Evolutionary conservation across 2,329 filamentous ascomycete species (phyloP).

Genomic region (Venturiaceae sp.): DNA sequence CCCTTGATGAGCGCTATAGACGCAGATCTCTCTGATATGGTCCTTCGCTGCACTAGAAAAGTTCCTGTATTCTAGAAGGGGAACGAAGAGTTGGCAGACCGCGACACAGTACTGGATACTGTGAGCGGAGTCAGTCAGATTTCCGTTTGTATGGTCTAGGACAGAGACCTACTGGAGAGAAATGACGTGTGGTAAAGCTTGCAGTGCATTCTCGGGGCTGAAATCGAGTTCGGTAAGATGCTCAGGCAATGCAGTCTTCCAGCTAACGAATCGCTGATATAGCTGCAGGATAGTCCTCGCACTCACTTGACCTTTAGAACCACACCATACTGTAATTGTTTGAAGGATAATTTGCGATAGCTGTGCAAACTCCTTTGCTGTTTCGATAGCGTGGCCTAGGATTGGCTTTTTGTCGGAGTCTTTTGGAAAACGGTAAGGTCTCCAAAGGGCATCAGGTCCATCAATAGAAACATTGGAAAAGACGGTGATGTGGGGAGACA

Average conservation of each 20-base stretch:
- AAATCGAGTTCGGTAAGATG: not conserved
- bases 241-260: conserved; percentile 15
- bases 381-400: conserved; percentile 15
- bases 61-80: conserved; percentile 12
- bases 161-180: conserved; percentile 16
- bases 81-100: conserved; percentile 17
- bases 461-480: conserved; percentile 13
- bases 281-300: conserved; percentile 13
- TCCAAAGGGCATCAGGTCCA: conserved; percentile 13
- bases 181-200: conserved; percentile 17
- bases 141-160: too few species aligned
- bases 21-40: conserved; percentile 12
- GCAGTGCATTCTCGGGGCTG: not conserved
- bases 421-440: conserved; percentile 14
- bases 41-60: conserved; percentile 10
- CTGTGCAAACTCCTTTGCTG: conserved; percentile 14
- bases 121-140: not conserved
- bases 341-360: conserved; percentile 16
- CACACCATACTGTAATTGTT: conserved; percentile 16
- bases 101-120: conserved; percentile 18
- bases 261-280: conserved; percentile 13
- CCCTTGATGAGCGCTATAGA: conserved; percentile 13
- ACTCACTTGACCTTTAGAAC: conserved; percentile 12
- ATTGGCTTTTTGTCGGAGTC: conserved; percentile 11
- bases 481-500: conserved; percentile 9